phyloP scores from a whole-genome alignment of 768 basidiomycete species.

The Termitomyces sp. region DNA sequence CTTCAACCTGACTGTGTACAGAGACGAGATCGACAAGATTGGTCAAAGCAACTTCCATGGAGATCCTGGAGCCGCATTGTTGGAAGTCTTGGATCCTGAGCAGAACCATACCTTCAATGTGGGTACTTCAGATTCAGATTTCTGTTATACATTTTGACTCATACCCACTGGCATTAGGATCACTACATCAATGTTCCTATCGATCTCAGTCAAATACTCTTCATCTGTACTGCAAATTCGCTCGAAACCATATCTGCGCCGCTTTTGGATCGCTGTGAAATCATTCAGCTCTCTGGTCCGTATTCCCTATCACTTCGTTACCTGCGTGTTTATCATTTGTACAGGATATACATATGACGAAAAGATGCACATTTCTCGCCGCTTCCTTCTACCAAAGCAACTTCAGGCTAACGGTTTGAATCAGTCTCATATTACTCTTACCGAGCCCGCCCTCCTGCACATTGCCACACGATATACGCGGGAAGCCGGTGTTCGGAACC shows the following conservation, averaged over 20 bases:
- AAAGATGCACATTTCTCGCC: constrained; percentile 84
- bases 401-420: constrained; percentile 71
- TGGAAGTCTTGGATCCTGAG: constrained; percentile 93
- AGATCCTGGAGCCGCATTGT: constrained; percentile 83
- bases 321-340: not conserved
- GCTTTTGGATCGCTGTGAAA: constrained; percentile 84
- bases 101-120: constrained; percentile 84
- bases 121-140: constrained; percentile 12
- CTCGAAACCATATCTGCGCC: constrained; percentile 88
- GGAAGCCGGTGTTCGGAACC: constrained; percentile 88
- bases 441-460: constrained; percentile 63
- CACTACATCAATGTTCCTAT: constrained; percentile 90
- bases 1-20: constrained; percentile 12
- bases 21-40: constrained; percentile 91
- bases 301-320: not conserved
- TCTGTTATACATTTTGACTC: not conserved
- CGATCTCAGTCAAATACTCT: constrained; percentile 83
- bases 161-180: constrained; percentile 44
- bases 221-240: constrained; percentile 90
- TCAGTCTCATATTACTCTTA: constrained; percentile 53
- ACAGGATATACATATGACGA: constrained; percentile 83
- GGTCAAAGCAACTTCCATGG: constrained; percentile 87
- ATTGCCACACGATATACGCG: constrained; percentile 80
- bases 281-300: constrained; percentile 73
- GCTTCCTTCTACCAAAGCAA: constrained; percentile 89